phyloP scores from a whole-genome alignment of 768 basidiomycete species.

The Boletus subparvulus region DNA sequence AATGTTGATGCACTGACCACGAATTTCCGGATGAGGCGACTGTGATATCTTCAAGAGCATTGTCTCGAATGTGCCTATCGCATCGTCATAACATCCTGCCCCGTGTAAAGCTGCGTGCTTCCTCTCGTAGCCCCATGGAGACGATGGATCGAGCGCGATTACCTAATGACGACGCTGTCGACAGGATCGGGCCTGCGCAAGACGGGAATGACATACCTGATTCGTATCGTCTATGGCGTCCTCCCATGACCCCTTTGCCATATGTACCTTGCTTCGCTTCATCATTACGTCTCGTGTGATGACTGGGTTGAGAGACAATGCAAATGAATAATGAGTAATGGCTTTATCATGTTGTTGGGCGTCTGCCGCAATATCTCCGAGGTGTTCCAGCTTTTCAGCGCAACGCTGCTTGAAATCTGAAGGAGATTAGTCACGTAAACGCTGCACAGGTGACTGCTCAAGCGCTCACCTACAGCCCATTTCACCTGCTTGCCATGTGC shows the following conservation, averaged over 20 bases:
- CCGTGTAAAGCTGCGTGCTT: not conserved
- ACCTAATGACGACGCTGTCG: not conserved
- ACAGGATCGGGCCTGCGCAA: not conserved
- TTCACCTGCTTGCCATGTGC: no score
- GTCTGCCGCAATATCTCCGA: not conserved
- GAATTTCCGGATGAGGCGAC: not conserved
- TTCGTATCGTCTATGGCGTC: not conserved
- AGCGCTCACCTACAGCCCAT: not conserved
- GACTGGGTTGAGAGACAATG: not conserved
- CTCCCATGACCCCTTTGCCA: not conserved
- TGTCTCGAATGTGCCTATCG: not conserved
- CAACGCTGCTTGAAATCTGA: not conserved
- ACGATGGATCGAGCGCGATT: not conserved
- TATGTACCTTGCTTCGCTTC: not conserved
- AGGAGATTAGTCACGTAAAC: not conserved
- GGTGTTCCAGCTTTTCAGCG: not conserved
- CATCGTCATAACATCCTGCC: not conserved
- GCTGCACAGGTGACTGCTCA: not conserved
- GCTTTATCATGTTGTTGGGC: not conserved
- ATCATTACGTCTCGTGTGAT: not conserved
- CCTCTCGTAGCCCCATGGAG: not conserved
- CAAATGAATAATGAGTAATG: not conserved
- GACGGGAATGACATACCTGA: not conserved
- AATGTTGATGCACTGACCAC: not conserved
- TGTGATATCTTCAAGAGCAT: slow-evolving; percentile 4